A percentile compares a stretch with the other conserved stretches of the same genome.
These are phyloP conservation scores for Fusarium humuli DNA, from an alignment of 2,329 filamentous ascomycete genomes.

Conservation along the genomic window DNA sequence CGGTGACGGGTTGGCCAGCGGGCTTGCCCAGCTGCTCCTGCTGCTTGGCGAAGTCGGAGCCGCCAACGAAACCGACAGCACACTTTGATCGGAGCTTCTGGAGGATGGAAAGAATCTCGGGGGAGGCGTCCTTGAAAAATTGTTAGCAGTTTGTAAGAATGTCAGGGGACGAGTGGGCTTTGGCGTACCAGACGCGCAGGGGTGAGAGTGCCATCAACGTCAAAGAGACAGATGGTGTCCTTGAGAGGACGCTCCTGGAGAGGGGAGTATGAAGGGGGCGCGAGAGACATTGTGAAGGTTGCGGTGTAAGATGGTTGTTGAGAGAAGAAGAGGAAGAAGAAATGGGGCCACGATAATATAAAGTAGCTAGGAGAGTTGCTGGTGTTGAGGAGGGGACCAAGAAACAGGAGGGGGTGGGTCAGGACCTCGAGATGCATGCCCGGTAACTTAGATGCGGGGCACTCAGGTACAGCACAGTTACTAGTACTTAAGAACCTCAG, in stretches of 20 bases:
- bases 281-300: conserved; percentile 54
- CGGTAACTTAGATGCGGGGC: conserved; percentile 28
- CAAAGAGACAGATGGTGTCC: conserved; percentile 95
- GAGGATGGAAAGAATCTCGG: conserved; percentile 87
- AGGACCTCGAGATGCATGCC: conserved; percentile 7
- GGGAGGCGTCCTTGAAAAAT: conserved; percentile 68
- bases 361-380: conserved; percentile 11
- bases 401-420: conserved; percentile 23
- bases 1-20: conserved; percentile 74
- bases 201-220: conserved; percentile 94
- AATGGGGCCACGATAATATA: conserved; percentile 19
- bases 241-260: conserved; percentile 87
- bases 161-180: conserved; percentile 3
- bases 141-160: neutral
- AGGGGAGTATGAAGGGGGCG: conserved; percentile 69
- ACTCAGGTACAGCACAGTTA: neutral
- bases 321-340: conserved; percentile 4
- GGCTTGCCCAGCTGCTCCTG: conserved; percentile 89
- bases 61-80: conserved; percentile 92
- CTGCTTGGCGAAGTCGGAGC: conserved; percentile 91
- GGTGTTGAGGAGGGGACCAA: conserved; percentile 37
- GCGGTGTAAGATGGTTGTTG: conserved; percentile 5
- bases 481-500: neutral
- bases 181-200: conserved; percentile 76
- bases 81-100: conserved; percentile 84